Conservation (phyloP, 441 rosid species). For the Croton laevigatus region DNA sequence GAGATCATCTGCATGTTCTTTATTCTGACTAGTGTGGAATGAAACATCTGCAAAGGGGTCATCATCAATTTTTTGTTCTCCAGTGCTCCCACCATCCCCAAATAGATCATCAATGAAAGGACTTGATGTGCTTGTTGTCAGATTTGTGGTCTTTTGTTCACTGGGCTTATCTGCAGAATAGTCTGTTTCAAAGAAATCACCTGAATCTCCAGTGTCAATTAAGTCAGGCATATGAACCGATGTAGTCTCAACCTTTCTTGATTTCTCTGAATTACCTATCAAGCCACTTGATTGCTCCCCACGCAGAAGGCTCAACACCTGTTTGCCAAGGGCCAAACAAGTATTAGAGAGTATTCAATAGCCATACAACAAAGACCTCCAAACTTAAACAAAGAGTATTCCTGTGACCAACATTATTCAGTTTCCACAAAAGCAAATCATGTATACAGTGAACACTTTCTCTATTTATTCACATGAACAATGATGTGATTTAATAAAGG, state of each 20-base stretch:
- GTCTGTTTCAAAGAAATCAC: slow-evolving; percentile 44
- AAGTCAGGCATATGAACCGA: slow-evolving; percentile 73
- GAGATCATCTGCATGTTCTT: slow-evolving; percentile 58
- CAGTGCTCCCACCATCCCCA: slow-evolving; percentile 50
- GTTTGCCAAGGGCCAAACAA: slow-evolving; percentile 26
- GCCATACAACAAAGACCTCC: slow-evolving; percentile 11
- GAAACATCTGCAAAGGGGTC: slow-evolving; percentile 92
- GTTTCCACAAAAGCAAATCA: background rate
- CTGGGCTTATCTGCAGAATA: slow-evolving; percentile 35
- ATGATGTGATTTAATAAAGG: background rate
- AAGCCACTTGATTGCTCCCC: slow-evolving; percentile 44
- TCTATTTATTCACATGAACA: background rate
- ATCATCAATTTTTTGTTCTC: slow-evolving; percentile 49
- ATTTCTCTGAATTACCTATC: slow-evolving; percentile 42
- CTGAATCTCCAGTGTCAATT: slow-evolving; percentile 72
- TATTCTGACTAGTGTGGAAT: slow-evolving; percentile 55
- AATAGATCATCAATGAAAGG: slow-evolving; percentile 77
- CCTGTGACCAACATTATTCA: background rate
- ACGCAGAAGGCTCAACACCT: slow-evolving; percentile 78
- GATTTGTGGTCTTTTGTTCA: slow-evolving; percentile 40
- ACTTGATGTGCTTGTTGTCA: slow-evolving; percentile 31
- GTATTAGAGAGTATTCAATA: slow-evolving; percentile 2
- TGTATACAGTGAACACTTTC: background rate
- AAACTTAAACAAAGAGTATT: slow-evolving; percentile 15
- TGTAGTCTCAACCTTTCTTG: slow-evolving; percentile 42